Conservation (phyloP, 371 early-diverging fungal species). For the Chytridiales sp. region DNA sequence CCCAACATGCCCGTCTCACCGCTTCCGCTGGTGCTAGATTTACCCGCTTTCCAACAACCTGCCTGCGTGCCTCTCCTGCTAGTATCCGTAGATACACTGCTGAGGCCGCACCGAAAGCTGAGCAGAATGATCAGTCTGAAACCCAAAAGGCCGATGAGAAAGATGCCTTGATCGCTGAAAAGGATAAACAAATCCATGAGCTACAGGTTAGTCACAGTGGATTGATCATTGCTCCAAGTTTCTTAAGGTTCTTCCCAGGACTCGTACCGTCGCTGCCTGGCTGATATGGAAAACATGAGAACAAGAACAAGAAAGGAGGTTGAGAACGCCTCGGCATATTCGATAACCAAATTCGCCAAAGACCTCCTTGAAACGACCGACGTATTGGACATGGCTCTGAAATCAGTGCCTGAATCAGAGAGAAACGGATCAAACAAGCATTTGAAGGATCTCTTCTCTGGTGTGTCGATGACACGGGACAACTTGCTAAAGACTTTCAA, state of each 20-base stretch:
- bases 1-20: not conserved
- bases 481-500: conserved; percentile 85
- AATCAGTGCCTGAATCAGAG: conserved; percentile 69
- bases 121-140: not conserved
- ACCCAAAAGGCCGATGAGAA: not conserved
- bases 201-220: conserved; percentile 63
- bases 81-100: too few relatives aligned
- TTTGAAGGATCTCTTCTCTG: conserved; percentile 77
- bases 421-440: conserved; percentile 23
- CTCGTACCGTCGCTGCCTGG: conserved; percentile 77
- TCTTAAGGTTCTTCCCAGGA: conserved; percentile 28
- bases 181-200: conserved; percentile 77
- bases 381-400: conserved; percentile 84
- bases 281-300: conserved; percentile 91
- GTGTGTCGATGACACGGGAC: conserved; percentile 86
- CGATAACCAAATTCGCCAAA: conserved; percentile 96
- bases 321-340: conserved; percentile 74
- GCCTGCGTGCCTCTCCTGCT: too few relatives aligned
- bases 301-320: conserved; percentile 86
- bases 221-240: not conserved
- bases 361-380: conserved; percentile 94
- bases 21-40: not conserved
- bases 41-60: too few relatives aligned
- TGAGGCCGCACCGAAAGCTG: too few relatives aligned
- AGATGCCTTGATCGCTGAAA: conserved; percentile 51